Conservation (phyloP, 768 basidiomycete genomes). For the Pholiota molesta region DNA sequence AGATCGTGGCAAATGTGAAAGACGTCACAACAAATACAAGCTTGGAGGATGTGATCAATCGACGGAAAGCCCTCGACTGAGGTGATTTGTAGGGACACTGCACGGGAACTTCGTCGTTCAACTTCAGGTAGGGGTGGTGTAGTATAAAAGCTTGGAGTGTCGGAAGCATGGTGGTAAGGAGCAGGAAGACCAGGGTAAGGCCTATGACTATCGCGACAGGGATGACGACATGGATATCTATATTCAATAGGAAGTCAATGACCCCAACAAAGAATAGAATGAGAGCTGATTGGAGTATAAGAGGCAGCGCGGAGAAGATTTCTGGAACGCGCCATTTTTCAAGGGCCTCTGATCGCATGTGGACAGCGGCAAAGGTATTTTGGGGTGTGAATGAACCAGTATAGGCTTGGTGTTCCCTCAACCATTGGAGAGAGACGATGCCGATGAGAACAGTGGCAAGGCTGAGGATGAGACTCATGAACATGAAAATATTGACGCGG, state of each 20-base stretch:
- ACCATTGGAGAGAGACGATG: constrained; percentile 22
- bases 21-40: background rate
- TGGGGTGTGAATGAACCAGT: constrained; percentile 10
- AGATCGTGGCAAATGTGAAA: background rate
- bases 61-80: constrained; percentile 17
- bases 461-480: constrained; percentile 21
- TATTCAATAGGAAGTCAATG: constrained; percentile 17
- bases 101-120: constrained; percentile 6
- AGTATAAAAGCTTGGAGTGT: constrained; percentile 15
- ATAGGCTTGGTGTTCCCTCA: constrained; percentile 17
- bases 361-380: constrained; percentile 8
- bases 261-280: constrained; percentile 21
- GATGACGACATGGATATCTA: constrained; percentile 11
- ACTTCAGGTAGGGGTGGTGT: constrained; percentile 1
- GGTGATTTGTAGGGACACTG: constrained; percentile 23
- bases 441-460: constrained; percentile 20
- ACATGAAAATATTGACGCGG: constrained; percentile 22
- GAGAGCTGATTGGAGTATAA: constrained; percentile 16
- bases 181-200: constrained; percentile 12
- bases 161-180: constrained; percentile 18
- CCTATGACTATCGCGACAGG: constrained; percentile 14
- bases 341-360: constrained; percentile 20
- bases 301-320: constrained; percentile 18
- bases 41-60: constrained; percentile 6
- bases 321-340: constrained; percentile 19